Evolutionary conservation across 441 rosid species (phyloP), one percentile per base, ranked within the genome.

Genomic region (Flueggea neowawraea): DNA sequence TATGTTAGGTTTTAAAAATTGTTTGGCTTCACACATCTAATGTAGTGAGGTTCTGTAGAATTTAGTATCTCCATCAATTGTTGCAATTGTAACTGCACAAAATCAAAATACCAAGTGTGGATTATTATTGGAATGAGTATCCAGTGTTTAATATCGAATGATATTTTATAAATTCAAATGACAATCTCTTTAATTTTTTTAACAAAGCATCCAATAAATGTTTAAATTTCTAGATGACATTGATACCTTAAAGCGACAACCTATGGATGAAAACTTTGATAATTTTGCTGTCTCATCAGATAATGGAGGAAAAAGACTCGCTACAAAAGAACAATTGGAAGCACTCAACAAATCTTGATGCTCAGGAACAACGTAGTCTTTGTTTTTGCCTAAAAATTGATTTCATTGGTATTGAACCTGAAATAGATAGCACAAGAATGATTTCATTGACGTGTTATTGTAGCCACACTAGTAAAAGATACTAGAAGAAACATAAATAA

Each of bases 11-110:
- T 82, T 75, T 66, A 90, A 69, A 73, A 69, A 75, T 73, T 79
- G 67, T 95, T 95, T 68, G 97, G 98, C 86, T 95, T 95, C 65
- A 95, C 87, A 69, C 99, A 95, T 85, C 99, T 84, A 64, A 91
- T 85, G 77, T 89, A 95, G 80, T 89, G 90, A 48, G 98, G 99
- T 63, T 89, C 89, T 12, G 90, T 83, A 70, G 78, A 85, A 78
- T 89, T 85, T 54, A 89, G 82, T 57, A 69, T 88, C 57, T 89
- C 96, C 97, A 89, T 89, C 81, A 95, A 72, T 61, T 91, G 94
- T 67, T 88, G 90, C 68, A 91, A 70, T 82, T 93, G 94, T 69
- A 83, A 76, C 96, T 92, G 90, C 91, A 83, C 60, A 75, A 84
- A 75, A 62, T 63, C 60, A 73, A 55, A 57, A 55, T 58, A 64